Evolutionary conservation across 1,284 basidiomycete genomes (phyloP), one percentile per base, ranked within the genome.

Genomic region (Coniferiporia weirii): DNA sequence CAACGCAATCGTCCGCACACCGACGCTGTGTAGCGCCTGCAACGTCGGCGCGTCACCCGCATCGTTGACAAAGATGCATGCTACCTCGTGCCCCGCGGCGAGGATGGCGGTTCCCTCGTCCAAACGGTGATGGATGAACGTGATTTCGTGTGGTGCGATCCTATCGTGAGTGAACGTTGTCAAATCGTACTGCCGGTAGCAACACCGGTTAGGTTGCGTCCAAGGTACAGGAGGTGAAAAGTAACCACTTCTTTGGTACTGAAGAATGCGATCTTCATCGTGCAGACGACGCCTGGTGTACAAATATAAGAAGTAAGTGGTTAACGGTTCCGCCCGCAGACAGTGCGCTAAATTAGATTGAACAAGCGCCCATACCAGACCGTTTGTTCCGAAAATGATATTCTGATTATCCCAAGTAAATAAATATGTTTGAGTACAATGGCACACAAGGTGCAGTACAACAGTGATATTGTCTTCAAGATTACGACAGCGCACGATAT

Each of bases 211-310:
- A 38, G 20, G 4, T 20, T 20, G 9, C 46, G 32, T 13, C 19
- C 13, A 52, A 4, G 5, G 19, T 36, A 52, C 7, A 19, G 34
- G 20, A 20, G 6, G 20, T 1, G 12, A 40, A 10, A 10, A 10
- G 15, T 7, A 20, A 10, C 8, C 32, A 49, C 35, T 7, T 56
- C 34, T 48, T 48, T 56, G 8, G 17, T 56, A 19, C 32, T 48
- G 45, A 49, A 38, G 36, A 35, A 68, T 85, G 82, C 56, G 72
- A 73, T 65, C 79, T 82, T 27, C 87, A 65, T 86, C 85, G 89
- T 50, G 79, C 72, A 36, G 75, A 71, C 0, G 87, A 75, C 2
- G 82, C 79, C 38, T 61, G 70, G 27, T 74, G 75, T 46, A n/a
- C 13, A 20, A 8, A 19, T 19, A n/a, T 12, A n/a, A 46, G 17